Base-by-base conservation (phyloP, 176 grass and related monocot species). In the barley (Hordeum vulgare) region DNA sequence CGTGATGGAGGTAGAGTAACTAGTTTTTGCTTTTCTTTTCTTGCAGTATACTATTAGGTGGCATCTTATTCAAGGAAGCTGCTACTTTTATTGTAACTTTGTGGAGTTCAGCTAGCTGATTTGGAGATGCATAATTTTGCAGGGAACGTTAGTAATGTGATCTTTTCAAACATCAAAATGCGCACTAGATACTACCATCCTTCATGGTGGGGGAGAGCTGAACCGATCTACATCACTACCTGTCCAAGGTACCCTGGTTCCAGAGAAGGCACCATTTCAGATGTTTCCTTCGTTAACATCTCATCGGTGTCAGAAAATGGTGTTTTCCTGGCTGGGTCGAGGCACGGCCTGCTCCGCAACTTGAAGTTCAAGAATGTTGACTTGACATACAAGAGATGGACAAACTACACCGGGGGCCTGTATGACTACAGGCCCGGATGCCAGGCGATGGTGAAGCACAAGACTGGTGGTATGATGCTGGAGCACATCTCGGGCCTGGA, bases 151-250 rank as follows among this genome's bases (percentile, higher is more conserved):
- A 90, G 53, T 5, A 76, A 86, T 37, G 81, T 98, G 17, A 25
- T 89, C 8, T 98, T 98, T 82, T 94, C 95, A 6, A 94, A 98
- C 76, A 98, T 94, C 75, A 94, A 83, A 84, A 98, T 98, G 13
- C 88, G 88, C 79, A 93, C 92, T 7, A 94, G 92, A 59, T 98
- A 98, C 66, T 98, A 94, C 77, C 77, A 98, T 66, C 92, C 95
- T 84, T 90, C 81, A 69, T 98, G 95, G 95, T 98, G 95, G 95
- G 95, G 95, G 15, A 88, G 92, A 82, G 95, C 95, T 0, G 95
- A 98, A 44, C 95, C 95, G 3, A 98, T 98, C 37, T 95, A 94
- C 71, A 93, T 98, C 71, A 98, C 95, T 3, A 90, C 90, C 6
- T 98, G 95, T 41, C 95, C 90, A 39, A 90, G 90, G 51, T 35